Evolutionary conservation across 768 basidiomycete genomes (phyloP), one percentile per base, ranked within the genome.

Genomic region (Crucibulum laeve): DNA sequence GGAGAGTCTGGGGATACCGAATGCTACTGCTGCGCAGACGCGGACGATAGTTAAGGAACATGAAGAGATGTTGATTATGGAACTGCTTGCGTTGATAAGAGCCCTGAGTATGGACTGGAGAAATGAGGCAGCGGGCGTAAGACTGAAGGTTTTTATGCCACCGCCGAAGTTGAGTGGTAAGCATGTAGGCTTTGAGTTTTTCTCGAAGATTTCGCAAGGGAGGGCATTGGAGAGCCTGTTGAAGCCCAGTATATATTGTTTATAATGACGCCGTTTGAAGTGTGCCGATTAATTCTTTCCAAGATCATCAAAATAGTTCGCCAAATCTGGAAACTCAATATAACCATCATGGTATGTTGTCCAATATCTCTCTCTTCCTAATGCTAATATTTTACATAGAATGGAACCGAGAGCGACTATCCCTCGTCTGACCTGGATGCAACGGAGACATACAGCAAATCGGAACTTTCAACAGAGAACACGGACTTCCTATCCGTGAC

Each of bases 401-500:
- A n/a, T n/a, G n/a, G 7, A 30, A 30, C 7, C 7, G n/a, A 30
- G 7, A n/a, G 28, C 28, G n/a, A 30, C 7, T 30, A 30, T 30
- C n/a, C n/a, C 28, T n/a, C 28, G 8, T 30, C 28, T 30, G n/a
- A n/a, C 28, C n/a, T 30, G 28, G 7, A 7, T 7, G 28, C 8
- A 30, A 7, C 8, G 28, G n/a, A 30, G 7, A 7, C 28, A 44
- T 56, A 5, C 52, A 52, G 22, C 36, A 51, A 11, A 42, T 59
- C 21, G 56, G 54, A 8, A 38, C 22, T n/a, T 58, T 56, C 44
- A 58, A 58, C 47, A 44, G 52, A 14, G 39, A 44, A 4, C 42
- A 46, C 25, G 43, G 51, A 6, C 40, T 57, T 22, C 46, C 43
- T 24, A 39, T 44, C 0, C 44, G 51, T 5, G 41, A 42, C n/a